Evolutionary conservation across 2,329 filamentous ascomycete species (phyloP), one percentile per base, ranked within the genome.

Genomic region (Fusarium hostae): DNA sequence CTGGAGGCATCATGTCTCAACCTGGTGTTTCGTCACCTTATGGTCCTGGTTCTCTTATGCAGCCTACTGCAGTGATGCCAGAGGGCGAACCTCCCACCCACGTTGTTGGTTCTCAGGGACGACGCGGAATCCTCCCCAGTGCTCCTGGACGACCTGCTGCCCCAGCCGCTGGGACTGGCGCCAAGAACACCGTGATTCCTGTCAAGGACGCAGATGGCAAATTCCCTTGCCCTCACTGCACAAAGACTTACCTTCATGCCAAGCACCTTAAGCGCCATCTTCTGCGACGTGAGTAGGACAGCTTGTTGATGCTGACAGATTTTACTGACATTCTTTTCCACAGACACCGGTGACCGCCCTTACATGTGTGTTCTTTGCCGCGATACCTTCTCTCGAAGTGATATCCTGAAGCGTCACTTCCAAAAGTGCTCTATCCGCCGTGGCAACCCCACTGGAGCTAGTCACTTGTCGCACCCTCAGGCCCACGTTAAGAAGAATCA

Each of bases 311-410:
- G 50, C 11, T 15, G 41, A 61, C 47, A 59, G 63, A 51, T 40
- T 52, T 69, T 58, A 73, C 73, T 71, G 74, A 86, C 78, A 59
- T 72, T 63, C 59, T 26, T 44, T 61, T 13, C 30, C 62, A 48
- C 77, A 97, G 95, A 99, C 85, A 98, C 96, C 69, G 96, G 96
- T 78, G 95, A 98, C 82, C 94, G 96, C 74, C 96, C 96, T 63
- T 99, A 99, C 85, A 97, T 97, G 90, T 99, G 96, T 84, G 94
- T 97, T 74, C 87, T 99, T 56, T 99, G 96, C 87, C 94, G 96
- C 82, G 96, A 98, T 83, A 98, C 95, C 37, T 99, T 99, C 84
- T 97, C 94, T 52, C 92, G 96, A 81, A 97, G 94, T 87, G 96
- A 99, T 80, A 98, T 99, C 74, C 86, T 99, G 78, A 99, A 99